Evolutionary conservation across 2,329 filamentous ascomycete species (phyloP), one percentile per base, ranked within the genome.

Genomic region (Microdochium paspali): DNA sequence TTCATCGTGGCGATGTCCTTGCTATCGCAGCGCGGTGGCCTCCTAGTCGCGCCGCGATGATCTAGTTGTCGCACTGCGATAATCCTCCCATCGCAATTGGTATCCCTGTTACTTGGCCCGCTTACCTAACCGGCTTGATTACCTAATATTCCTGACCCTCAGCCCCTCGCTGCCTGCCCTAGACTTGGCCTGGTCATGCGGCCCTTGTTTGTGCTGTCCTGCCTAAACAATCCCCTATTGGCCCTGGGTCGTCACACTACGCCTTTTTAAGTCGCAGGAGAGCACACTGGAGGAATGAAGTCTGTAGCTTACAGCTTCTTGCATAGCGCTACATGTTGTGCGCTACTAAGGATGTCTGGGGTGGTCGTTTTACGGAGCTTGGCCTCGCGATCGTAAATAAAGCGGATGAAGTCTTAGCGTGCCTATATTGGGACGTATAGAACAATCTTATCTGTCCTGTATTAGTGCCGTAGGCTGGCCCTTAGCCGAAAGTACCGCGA

Each of bases 121-220:
- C 23, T 40, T 40, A 40, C 12, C 35, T 40, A 40, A 40, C 23
- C 18, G n/a, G n/a, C n/a, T 20, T 40, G 18, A 40, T 20, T 40
- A 40, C 35, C 35, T 40, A 40, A 40, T 21, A 20, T 40, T n/a
- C 23, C 35, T 40, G 35, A n/a, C 35, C 35, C 35, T 12, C 6
- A 12, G 35, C 35, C 35, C 35, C 23, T 40, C 35, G 35, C 35
- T 40, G 35, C 35, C 35, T 40, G 35, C 35, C 35, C 35, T 20
- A 40, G 35, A 40, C 35, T 40, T 40, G 35, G 35, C 35, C 35
- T 40, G 35, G 35, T 21, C 35, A n/a, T 40, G 35, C 35, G 35
- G 35, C 35, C 35, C 23, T 20, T 40, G 35, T 40, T 40, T 40
- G 35, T 40, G 35, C 35, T 21, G 6, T 20, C 35, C 35, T 40